These are phyloP conservation scores for Grammothele lineata DNA, from an alignment of 768 basidiomycete species.

Conservation along the genomic window DNA sequence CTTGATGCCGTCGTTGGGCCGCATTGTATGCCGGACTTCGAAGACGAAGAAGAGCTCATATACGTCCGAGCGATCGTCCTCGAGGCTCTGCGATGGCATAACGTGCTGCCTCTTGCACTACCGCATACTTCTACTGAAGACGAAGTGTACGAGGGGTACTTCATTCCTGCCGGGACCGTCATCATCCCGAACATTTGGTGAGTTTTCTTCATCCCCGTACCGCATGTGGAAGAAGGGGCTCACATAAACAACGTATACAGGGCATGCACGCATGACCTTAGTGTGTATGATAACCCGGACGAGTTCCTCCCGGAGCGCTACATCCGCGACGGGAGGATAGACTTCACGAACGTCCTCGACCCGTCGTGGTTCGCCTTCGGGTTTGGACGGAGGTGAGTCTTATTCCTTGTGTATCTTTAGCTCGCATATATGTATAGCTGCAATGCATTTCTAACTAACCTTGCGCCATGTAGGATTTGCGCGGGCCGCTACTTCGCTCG, in stretches of 20 bases:
- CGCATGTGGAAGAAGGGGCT: too few relatives aligned
- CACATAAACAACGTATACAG: conserved; percentile 2
- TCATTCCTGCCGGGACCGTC: neutral
- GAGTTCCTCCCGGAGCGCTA: conserved; percentile 8
- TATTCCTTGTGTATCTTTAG: too few relatives aligned
- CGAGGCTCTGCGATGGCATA: conserved; percentile 19
- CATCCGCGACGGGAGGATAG: neutral
- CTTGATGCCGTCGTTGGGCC: conserved; percentile 34
- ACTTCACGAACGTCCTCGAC: neutral
- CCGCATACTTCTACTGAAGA: conserved; percentile 3
- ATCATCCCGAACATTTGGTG: conserved; percentile 17
- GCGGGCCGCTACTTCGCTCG: too few relatives aligned
- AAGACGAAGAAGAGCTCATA: conserved; percentile 19
- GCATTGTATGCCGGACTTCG: conserved; percentile 23
- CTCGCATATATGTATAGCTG: too few relatives aligned
- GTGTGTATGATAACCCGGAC: conserved; percentile 1
- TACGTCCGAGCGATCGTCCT: conserved; percentile 32
- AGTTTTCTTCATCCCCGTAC: conserved; percentile 19
- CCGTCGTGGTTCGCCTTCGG: conserved; percentile 14
- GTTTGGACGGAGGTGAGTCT: conserved; percentile 18
- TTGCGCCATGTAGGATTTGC: conserved; percentile 6
- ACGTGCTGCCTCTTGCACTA: conserved; percentile 3
- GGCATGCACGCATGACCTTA: conserved; percentile 9
- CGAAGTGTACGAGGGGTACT: conserved; percentile 1
- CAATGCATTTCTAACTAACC: neutral